Conservation (phyloP, 805 yeast species). For the Saccharomyces mikatae region DNA sequence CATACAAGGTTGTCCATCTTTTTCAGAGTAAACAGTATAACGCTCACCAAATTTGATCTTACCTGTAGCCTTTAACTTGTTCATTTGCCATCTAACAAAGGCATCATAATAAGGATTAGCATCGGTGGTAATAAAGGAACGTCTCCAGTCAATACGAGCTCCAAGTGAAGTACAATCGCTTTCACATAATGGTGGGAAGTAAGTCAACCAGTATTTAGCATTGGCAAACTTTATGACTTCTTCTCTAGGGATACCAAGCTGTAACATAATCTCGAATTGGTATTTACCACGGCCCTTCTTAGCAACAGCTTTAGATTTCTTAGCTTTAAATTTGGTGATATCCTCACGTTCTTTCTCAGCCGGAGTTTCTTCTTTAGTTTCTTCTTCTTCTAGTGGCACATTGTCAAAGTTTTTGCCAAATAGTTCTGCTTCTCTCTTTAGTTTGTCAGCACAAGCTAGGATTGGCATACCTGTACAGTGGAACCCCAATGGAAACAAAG, state of each 20-base stretch:
- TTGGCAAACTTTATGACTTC: slow-evolving; percentile 87
- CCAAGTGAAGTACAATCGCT: slow-evolving; percentile 75
- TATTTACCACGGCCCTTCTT: slow-evolving; percentile 90
- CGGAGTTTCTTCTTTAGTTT: slow-evolving; percentile 30
- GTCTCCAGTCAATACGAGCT: slow-evolving; percentile 96
- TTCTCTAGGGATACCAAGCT: slow-evolving; percentile 76
- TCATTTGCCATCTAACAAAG: slow-evolving; percentile 94
- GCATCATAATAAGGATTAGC: slow-evolving; percentile 92
- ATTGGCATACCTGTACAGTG: slow-evolving; percentile 99
- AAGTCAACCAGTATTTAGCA: slow-evolving; percentile 81
- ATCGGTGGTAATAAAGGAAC: slow-evolving; percentile 91
- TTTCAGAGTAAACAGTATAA: slow-evolving; percentile 93
- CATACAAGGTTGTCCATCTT: slow-evolving; percentile 99
- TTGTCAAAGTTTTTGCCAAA: slow-evolving; percentile 77
- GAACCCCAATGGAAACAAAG: slow-evolving; percentile 92
- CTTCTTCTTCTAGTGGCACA: slow-evolving; percentile 57
- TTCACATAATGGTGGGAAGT: slow-evolving; percentile 86
- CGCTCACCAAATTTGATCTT: slow-evolving; percentile 97
- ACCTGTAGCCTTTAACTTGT: slow-evolving; percentile 70
- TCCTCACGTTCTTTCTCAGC: slow-evolving; percentile 48
- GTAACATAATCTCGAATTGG: slow-evolving; percentile 95
- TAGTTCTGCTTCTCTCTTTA: slow-evolving; percentile 82
- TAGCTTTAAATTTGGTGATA: slow-evolving; percentile 83
- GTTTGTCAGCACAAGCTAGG: slow-evolving; percentile 89
- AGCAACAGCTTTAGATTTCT: slow-evolving; percentile 88